A percentile compares a stretch with the other conserved stretches of the same genome.
These are phyloP conservation scores for Stygiomarasmius scandens DNA, from an alignment of 1,284 basidiomycete genomes.

Conservation along the genomic window DNA sequence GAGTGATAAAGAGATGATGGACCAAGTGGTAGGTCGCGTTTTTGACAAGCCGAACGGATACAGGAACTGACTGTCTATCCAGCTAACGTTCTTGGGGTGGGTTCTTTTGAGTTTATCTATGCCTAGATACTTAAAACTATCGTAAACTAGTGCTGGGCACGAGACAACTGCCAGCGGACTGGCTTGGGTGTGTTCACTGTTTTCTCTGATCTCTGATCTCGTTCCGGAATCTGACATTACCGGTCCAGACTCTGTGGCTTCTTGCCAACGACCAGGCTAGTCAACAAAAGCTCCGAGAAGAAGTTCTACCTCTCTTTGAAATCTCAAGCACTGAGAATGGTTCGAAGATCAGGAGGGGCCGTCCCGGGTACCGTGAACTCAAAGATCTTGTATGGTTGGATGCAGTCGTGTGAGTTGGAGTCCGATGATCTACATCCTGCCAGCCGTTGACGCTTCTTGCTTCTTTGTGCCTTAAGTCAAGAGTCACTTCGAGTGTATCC, in stretches of 20 bases:
- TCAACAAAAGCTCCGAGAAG: slow-evolving; percentile 45
- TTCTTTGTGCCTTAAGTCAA: neutral
- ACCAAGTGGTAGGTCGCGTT: slow-evolving; percentile 43
- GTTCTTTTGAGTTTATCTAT: neutral
- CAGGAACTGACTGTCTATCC: neutral
- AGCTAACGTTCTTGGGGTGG: slow-evolving; percentile 51
- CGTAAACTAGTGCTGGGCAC: slow-evolving; percentile 24
- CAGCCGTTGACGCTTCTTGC: too few relatives aligned
- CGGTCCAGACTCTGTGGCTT: slow-evolving; percentile 35
- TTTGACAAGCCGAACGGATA: neutral
- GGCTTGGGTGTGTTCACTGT: slow-evolving; percentile 2
- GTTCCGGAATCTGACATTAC: too few relatives aligned
- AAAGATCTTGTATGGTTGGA: slow-evolving; percentile 50
- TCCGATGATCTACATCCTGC: slow-evolving; percentile 1
- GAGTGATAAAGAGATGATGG: slow-evolving; percentile 50
- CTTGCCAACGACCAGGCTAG: slow-evolving; percentile 35
- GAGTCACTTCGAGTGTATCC: slow-evolving; percentile 43
- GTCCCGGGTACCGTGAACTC: slow-evolving; percentile 48
- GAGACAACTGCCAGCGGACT: slow-evolving; percentile 51
- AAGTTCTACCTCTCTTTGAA: slow-evolving; percentile 40
- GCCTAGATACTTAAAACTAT: neutral
- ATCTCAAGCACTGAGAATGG: slow-evolving; percentile 24
- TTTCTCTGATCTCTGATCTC: neutral
- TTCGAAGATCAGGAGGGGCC: slow-evolving; percentile 8
- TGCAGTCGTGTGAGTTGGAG: slow-evolving; percentile 45